These are phyloP conservation scores for Penicillium freii DNA, from an alignment of 2,329 filamentous ascomycete genomes.

Conservation along the genomic window DNA sequence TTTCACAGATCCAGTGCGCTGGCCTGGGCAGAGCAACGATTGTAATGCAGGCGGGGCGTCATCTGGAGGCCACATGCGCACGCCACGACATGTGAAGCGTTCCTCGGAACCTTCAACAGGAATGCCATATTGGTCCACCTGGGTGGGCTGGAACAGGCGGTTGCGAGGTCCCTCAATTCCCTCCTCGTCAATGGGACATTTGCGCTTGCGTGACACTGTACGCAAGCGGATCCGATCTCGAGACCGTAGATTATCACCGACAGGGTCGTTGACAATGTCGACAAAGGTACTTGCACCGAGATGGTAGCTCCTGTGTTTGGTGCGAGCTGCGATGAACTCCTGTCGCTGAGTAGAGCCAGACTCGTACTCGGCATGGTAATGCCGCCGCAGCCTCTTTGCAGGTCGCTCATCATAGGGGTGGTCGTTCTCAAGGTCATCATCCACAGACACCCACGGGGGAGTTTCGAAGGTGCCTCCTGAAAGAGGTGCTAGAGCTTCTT, in stretches of 20 bases:
- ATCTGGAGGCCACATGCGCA: slow-evolving; percentile 44
- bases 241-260: slow-evolving; percentile 27
- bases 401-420: slow-evolving; percentile 38
- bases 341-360: slow-evolving; percentile 21
- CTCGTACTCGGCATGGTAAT: slow-evolving; percentile 44
- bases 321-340: slow-evolving; percentile 47
- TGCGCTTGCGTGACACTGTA: slow-evolving; percentile 44
- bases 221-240: slow-evolving; percentile 44
- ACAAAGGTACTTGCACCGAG: slow-evolving; percentile 42
- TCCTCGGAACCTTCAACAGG: slow-evolving; percentile 39
- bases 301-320: slow-evolving; percentile 45
- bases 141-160: slow-evolving; percentile 31
- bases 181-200: slow-evolving; percentile 38
- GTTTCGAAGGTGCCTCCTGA: not conserved
- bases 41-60: slow-evolving; percentile 39
- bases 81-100: slow-evolving; percentile 39
- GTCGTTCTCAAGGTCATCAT: slow-evolving; percentile 11
- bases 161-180: slow-evolving; percentile 26
- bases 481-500: slow-evolving; percentile 19
- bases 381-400: slow-evolving; percentile 37
- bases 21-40: slow-evolving; percentile 41
- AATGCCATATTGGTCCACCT: slow-evolving; percentile 23
- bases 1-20: slow-evolving; percentile 33
- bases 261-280: slow-evolving; percentile 45
- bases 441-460: not conserved